phyloP scores from a whole-genome alignment of 768 basidiomycete genomes.

The Glaciozyma martinii region DNA sequence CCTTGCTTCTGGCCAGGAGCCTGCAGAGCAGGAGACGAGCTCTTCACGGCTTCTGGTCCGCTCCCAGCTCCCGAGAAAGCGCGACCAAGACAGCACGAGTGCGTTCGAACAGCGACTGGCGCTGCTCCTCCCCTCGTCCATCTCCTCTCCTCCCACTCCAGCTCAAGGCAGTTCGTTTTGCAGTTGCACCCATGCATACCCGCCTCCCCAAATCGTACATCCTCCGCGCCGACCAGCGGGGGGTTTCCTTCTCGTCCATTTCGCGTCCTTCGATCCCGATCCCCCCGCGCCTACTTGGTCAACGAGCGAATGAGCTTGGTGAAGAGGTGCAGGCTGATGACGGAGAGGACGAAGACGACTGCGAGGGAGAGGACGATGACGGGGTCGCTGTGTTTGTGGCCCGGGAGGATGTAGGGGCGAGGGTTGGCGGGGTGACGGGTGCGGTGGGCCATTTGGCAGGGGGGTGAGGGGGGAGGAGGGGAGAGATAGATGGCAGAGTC shows the following conservation, averaged over 20 bases:
- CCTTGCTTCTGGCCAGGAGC: no score
- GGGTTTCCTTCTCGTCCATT: neutral
- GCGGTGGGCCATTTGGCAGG: neutral
- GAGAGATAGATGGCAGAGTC: neutral
- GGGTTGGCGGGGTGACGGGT: neutral
- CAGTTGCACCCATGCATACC: no score
- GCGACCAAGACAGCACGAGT: neutral
- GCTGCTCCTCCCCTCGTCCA: neutral
- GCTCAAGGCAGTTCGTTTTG: neutral
- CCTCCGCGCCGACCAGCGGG: neutral
- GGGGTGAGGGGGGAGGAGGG: neutral
- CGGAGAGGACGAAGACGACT: conserved; percentile 36
- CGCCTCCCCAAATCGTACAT: neutral
- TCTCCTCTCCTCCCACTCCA: no score
- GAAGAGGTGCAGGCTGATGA: conserved; percentile 34
- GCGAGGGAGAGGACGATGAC: conserved; percentile 35
- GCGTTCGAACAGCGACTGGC: neutral
- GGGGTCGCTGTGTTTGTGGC: conserved; percentile 29
- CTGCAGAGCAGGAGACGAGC: no score
- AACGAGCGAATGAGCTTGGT: conserved; percentile 29
- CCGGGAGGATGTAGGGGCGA: neutral
- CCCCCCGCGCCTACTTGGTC: conserved; percentile 17
- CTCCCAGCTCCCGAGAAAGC: no score
- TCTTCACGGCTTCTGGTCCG: no score
- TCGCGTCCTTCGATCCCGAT: no score